Conservation (phyloP, 2,329 filamentous ascomycete species). For the Bipolaris zeicola region DNA sequence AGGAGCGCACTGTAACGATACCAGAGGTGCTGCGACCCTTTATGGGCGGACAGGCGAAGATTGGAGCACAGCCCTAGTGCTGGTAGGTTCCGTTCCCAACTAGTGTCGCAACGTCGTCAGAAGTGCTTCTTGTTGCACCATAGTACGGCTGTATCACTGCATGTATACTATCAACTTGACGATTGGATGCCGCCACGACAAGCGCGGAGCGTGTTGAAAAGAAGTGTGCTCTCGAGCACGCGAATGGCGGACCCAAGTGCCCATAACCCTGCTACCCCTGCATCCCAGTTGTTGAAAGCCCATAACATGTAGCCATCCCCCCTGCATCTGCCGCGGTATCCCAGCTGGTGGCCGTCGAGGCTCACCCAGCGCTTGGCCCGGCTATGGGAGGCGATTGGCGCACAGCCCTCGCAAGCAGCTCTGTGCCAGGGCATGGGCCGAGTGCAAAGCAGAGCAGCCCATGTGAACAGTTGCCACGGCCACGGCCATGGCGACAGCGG, state of each 20-base stretch:
- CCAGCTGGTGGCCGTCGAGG: constrained; percentile 32
- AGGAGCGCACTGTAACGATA: constrained; percentile 68
- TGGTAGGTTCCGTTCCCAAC: constrained; percentile 5
- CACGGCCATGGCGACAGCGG: constrained; percentile 38
- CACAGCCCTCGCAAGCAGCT: constrained; percentile 13
- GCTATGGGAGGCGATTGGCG: constrained; percentile 39
- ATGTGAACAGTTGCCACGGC: constrained; percentile 32
- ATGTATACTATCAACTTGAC: constrained; percentile 13
- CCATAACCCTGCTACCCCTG: constrained; percentile 14
- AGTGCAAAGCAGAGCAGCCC: constrained; percentile 30
- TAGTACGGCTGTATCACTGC: not conserved
- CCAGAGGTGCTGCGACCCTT: constrained; percentile 80
- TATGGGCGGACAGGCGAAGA: constrained; percentile 67
- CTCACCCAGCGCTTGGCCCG: constrained; percentile 37
- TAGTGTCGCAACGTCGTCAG: not conserved
- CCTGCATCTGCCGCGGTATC: constrained; percentile 20
- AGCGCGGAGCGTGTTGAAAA: not conserved
- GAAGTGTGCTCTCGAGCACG: constrained; percentile 2
- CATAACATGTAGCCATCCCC: constrained; percentile 21
- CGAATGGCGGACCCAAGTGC: not conserved
- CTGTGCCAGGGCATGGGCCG: constrained; percentile 20
- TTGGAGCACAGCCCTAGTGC: constrained; percentile 30
- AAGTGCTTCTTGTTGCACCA: not conserved
- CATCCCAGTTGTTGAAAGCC: constrained; percentile 12
- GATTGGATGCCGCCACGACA: constrained; percentile 10